Evolutionary conservation across 805 yeast species (phyloP), one percentile per base, ranked within the genome.

Genomic region (Zygoascus ofunaensis): DNA sequence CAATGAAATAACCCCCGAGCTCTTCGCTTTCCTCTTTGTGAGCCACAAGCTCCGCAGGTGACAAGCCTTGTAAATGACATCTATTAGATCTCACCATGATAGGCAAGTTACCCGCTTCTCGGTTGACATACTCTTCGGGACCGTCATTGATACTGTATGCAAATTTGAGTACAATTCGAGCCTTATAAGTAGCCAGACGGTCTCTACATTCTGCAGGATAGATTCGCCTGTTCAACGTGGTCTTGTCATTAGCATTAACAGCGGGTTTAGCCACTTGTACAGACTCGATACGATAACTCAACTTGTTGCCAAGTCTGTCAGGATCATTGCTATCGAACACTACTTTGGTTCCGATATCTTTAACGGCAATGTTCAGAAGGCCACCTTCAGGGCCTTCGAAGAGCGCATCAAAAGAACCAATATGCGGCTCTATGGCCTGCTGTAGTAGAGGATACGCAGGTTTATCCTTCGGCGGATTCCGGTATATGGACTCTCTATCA

Each of bases 1-100:
- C 97, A 54, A 87, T 77, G 64, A 92, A 92, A 64, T 92, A 92
- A 34, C 98, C 98, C 51, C 98, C 98, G 49, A 87, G 69, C 62
- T 92, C 98, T 63, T 92, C 98, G 34, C 86, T 76, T 65, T 92
- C 98, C 66, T 92, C 98, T 60, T 80, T 81, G 48, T 69, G 71
- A 19, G 73, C 66, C 5, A 90, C 94, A 53, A 92, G 70, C 55
- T 90, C 82, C 33, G 76, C 71, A 10, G 98, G 97, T 0, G 94
- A 75, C 65, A 87, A 60, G 46, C 79, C 81, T 57, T 85, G 84
- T 49, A 92, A 71, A 61, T 92, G 96, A 63, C 98, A 92, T 65
- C 95, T 75, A 63, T 89, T 92, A 34, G 94, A 74, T 55, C 81
- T 77, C 52, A 92, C 68, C 98, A 92, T 92, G 54, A 90, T 68